Base-by-base conservation (phyloP, 768 basidiomycete species). In the Hericium erinaceus region DNA sequence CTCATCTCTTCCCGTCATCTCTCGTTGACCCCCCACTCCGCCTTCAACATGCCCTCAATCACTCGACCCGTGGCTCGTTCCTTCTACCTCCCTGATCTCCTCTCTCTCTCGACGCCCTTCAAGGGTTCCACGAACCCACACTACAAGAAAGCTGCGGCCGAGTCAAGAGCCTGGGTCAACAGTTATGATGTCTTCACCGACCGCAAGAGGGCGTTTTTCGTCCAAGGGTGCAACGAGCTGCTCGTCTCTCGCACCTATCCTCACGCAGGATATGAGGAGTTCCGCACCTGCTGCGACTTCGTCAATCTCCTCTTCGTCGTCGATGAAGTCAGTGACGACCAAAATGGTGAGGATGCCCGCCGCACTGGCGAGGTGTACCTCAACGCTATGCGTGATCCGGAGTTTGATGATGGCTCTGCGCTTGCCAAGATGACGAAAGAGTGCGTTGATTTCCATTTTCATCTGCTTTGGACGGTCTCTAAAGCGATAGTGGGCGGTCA, bases 251-350 rank as follows among this genome's bases (percentile, higher is more conserved):
- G 79, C 67, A 79, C 77, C 16, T 87, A 84, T 63, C 77, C 80
- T 12, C 85, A 82, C 63, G 80, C 81, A 49, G 80, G 75, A 37
- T 78, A 76, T 61, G 80, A 82, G 58, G 74, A 80, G 65, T 81
- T 85, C 61, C 73, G 83, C 50, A 84, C 79, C 0, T 79, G 77
- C 52, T 85, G 83, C 64, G 84, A 86, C 69, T 84, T 83, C 58
- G 81, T 73, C 61, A 73, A 73, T 53, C 61, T 73, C 37, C 66
- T 73, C 33, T 87, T 84, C 69, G 82, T 84, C 49, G 75, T 85
- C 49, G 85, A 87, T 65, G 85, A 86, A 67, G 76, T 84, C 55
- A 84, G 82, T 68, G 83, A 86, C 63, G 84, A 85, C 58, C 84
- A 85, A 68, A 77, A 73, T 64, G 82, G 82, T 37, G 66, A 67